Evolutionary conservation across 2,329 filamentous ascomycete genomes (phyloP), one percentile per base, ranked within the genome.

Genomic region (Phyllachora maydis): DNA sequence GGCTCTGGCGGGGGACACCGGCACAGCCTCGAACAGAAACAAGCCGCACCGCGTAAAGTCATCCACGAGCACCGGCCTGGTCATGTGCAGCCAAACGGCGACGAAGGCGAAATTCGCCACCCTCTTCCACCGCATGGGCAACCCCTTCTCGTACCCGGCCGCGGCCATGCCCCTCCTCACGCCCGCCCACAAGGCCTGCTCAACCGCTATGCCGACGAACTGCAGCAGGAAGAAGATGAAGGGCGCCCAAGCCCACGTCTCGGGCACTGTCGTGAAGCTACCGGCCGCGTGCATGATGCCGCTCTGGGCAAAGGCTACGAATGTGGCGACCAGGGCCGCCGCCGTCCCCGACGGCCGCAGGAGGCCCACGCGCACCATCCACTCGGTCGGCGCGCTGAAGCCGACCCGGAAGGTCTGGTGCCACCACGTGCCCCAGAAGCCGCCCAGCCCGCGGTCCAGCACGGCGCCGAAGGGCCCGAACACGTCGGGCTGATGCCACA

Each of bases 401-500:
- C 65, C 67, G 26, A 68, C 60, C 1, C 82, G 73, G 49, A 92
- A 90, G 3, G 73, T 71, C 46, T 93, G 83, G 44, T 95, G 85
- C 85, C 85, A 93, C 59, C 69, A 85, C 12, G 55, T 57, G 21
- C 76, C 71, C 85, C 85, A 95, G 47, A 73, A 75, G 1, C 82
- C 83, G 1, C 64, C 59, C 2, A 93, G 53, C 0, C 85, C 83
- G 28, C 65, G 55, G 30, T 81, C 65, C 8, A 71, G 46, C 2
- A 83, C 54, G 14, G 37, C 34, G 19, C 36, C 35, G 26, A 60
- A 49, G 11, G 52, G 52, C 8, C 75, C 72, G 28, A 69, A 57
- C 4, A 61, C 50, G 15, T 62, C 46, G 1, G 65, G 53, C 29
- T 57, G 52, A 23, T 56, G 50, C 61, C 59, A 67, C 3, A 63